Conservation (phyloP, 2,329 filamentous ascomycete genomes). For the Colletotrichum graminicola region DNA sequence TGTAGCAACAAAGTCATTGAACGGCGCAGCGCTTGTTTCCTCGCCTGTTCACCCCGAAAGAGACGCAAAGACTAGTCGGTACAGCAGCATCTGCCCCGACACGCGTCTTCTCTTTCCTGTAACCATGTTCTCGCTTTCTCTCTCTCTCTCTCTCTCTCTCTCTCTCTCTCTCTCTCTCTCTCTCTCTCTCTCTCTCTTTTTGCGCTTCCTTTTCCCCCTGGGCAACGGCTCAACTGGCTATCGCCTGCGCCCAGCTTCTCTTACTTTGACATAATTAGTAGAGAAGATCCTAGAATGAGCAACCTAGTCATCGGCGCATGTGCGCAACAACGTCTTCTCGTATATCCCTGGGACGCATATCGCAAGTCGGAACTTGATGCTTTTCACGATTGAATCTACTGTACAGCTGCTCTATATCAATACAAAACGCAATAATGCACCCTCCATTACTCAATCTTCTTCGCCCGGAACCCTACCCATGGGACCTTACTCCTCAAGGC, state of each 20-base stretch:
- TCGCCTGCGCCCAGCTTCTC: background rate
- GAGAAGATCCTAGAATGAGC: background rate
- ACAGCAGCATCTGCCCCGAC: background rate
- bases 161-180: too few relatives aligned
- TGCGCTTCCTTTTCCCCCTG: too few relatives aligned
- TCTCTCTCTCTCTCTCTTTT: too few relatives aligned
- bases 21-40: background rate
- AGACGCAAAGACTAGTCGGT: background rate
- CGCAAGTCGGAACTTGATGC: background rate
- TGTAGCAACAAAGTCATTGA: background rate
- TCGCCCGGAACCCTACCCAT: slow-evolving; percentile 58
- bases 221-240: background rate
- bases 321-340: background rate
- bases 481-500: slow-evolving; percentile 69
- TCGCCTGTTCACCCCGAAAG: background rate
- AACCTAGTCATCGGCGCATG: background rate
- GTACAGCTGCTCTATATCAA: slow-evolving; percentile 1
- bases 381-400: background rate
- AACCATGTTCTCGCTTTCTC: background rate
- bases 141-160: too few relatives aligned
- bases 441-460: slow-evolving; percentile 43
- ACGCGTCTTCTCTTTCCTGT: too few relatives aligned
- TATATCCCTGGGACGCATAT: background rate
- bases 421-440: background rate
- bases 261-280: background rate